phyloP scores from a whole-genome alignment of 2,329 filamentous ascomycete genomes.

The Dactylonectria macrodidyma region DNA sequence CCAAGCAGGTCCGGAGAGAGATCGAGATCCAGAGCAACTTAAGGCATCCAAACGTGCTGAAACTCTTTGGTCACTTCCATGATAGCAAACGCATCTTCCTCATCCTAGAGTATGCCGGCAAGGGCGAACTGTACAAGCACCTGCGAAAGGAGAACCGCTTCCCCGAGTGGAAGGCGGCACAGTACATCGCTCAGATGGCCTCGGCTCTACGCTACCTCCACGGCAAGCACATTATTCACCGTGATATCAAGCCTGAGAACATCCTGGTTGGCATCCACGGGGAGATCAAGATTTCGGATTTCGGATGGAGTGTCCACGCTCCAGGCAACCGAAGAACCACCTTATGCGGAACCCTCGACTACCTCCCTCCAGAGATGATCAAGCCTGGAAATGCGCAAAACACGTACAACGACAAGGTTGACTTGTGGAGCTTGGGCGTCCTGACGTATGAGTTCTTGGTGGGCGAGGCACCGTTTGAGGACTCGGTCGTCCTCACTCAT shows the following conservation, averaged over 20 bases:
- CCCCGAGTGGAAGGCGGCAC: slow-evolving; percentile 86
- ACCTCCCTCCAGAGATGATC: slow-evolving; percentile 98
- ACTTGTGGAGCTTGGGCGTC: slow-evolving; percentile 95
- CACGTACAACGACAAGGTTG: slow-evolving; percentile 95
- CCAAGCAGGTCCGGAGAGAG: slow-evolving; percentile 89
- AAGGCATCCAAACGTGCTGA: slow-evolving; percentile 86
- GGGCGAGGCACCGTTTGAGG: slow-evolving; percentile 96
- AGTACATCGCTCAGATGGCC: slow-evolving; percentile 91
- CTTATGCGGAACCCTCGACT: slow-evolving; percentile 97
- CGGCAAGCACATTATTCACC: slow-evolving; percentile 97
- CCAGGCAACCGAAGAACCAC: slow-evolving; percentile 94
- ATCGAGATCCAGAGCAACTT: slow-evolving; percentile 92
- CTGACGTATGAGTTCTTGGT: slow-evolving; percentile 97
- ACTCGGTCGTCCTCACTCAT: slow-evolving; percentile 95
- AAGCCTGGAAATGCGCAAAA: slow-evolving; percentile 85
- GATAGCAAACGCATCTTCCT: slow-evolving; percentile 90
- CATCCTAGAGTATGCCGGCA: slow-evolving; percentile 87
- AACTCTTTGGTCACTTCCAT: slow-evolving; percentile 89
- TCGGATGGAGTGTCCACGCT: slow-evolving; percentile 98
- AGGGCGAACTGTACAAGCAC: slow-evolving; percentile 91
- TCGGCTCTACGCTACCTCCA: slow-evolving; percentile 90
- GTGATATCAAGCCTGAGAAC: slow-evolving; percentile 98
- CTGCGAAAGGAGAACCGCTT: slow-evolving; percentile 84
- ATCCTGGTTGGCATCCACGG: slow-evolving; percentile 96
- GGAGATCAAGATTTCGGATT: slow-evolving; percentile 98